Evolutionary conservation across 2,329 filamentous ascomycete species (phyloP).

Genomic region (Ramularia collo-cygni): DNA sequence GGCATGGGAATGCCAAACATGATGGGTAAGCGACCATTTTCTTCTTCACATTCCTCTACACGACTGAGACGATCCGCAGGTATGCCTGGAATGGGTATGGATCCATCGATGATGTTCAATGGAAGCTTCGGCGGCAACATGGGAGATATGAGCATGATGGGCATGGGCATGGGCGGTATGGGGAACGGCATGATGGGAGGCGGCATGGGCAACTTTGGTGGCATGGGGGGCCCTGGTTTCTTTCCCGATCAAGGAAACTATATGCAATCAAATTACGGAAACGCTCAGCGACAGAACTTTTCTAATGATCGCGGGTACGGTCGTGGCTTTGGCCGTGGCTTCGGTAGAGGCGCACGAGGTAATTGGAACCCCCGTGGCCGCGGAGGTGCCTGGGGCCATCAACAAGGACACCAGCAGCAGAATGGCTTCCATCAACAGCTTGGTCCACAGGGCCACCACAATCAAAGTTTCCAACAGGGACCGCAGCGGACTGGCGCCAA

Average conservation of each 20-base stretch:
- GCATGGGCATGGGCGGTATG: conserved; percentile 61
- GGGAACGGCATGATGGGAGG: conserved; percentile 53
- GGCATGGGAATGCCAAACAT: conserved; percentile 42
- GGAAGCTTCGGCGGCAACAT: conserved; percentile 57
- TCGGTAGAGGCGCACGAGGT: conserved; percentile 27
- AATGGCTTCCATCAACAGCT: conserved; percentile 10
- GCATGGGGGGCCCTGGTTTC: conserved; percentile 66
- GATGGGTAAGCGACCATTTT: conserved; percentile 63
- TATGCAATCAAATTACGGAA: conserved; percentile 39
- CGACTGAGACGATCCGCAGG: conserved; percentile 41
- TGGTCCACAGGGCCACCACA: conserved; percentile 10
- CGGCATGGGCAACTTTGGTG: conserved; percentile 57
- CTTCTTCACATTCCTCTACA: not conserved
- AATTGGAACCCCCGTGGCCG: conserved; percentile 19
- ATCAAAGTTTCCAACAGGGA: conserved; percentile 11
- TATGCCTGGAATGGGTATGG: conserved; percentile 81
- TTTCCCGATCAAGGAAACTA: conserved; percentile 45
- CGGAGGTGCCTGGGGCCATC: conserved; percentile 23
- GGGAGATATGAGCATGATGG: conserved; percentile 59
- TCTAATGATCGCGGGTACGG: conserved; percentile 63
- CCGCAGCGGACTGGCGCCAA: conserved; percentile 17
- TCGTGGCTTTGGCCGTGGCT: conserved; percentile 43
- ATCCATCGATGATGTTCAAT: conserved; percentile 68
- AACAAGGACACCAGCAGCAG: conserved; percentile 19
- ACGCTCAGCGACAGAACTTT: conserved; percentile 43